Evolutionary conservation across 2,329 filamentous ascomycete species (phyloP), one percentile per base, ranked within the genome.

Genomic region (Claviceps citrina): DNA sequence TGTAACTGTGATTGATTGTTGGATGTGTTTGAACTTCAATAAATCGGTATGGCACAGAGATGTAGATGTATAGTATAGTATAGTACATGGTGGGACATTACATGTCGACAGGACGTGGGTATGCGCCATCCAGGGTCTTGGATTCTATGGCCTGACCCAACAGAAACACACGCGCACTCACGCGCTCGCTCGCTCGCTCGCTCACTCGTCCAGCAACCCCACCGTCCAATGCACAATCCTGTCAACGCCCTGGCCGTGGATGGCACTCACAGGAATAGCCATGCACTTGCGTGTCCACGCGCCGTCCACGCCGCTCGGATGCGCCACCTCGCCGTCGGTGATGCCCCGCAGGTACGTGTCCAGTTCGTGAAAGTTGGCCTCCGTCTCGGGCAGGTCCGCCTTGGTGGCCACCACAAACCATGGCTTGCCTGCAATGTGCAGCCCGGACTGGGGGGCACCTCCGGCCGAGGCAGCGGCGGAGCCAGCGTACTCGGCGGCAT

Each of bases 321-420:
- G 89, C 22, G 69, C 65, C 43, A 71, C 68, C 16, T 64, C 60
- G 1, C 81, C 79, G 1, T 63, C 64, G 38, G 73, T 73, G 19
- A 96, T 70, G 4, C 63, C 64, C 4, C 71, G 66, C 4, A 98
- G 61, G 58, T 95, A 94, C 7, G 62, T 61, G 48, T 77, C 76
- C 49, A 98, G 63, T 38, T 64, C 60, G 27, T 59, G 61, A 56
- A 84, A 98, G 54, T 91, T 93, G 19, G 76, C 71, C 56, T 86
- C 73, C 2, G 91, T 93, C 3, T 71, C 72, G 3, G 78, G 74
- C 40, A 93, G 57, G 56, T 96, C 89, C 1, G 84, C 87, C 61
- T 96, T 96, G 16, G 87, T 95, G 1, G 84, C 89, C 32, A 95
- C 78, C 5, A 95, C 87, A 52, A 93, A 91, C 91, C 91, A 98